Conservation (phyloP, 1,284 basidiomycete genomes). For the Cryptococcus hybrid region DNA sequence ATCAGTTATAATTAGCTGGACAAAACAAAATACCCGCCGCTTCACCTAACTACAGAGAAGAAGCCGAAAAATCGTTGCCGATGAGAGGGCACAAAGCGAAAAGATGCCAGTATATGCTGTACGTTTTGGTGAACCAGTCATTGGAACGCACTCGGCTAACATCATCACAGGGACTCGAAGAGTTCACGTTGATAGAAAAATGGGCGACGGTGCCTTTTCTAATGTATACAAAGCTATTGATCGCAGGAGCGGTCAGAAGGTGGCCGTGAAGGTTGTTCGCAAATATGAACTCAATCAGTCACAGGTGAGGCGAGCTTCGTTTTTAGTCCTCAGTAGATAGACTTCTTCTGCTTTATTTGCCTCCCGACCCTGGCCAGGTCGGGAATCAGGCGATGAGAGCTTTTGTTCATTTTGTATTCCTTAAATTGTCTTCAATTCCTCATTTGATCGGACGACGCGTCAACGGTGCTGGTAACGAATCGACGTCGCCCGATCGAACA, state of each 20-base stretch:
- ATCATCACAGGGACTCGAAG: slow-evolving; percentile 68
- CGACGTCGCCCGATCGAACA: neutral
- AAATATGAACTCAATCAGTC: slow-evolving; percentile 93
- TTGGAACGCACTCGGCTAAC: slow-evolving; percentile 7
- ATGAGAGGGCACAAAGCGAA: slow-evolving; percentile 69
- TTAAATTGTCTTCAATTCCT: slow-evolving; percentile 3
- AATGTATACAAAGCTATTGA: slow-evolving; percentile 96
- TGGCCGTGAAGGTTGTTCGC: slow-evolving; percentile 96
- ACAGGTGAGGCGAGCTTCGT: slow-evolving; percentile 72
- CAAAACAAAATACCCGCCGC: slow-evolving; percentile 20
- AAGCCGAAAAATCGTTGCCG: slow-evolving; percentile 72
- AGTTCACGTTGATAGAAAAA: slow-evolving; percentile 77
- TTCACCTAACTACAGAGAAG: slow-evolving; percentile 55
- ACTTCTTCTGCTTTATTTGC: slow-evolving; percentile 24
- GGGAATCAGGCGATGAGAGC: slow-evolving; percentile 32
- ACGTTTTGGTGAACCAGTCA: neutral
- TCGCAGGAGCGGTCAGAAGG: slow-evolving; percentile 70
- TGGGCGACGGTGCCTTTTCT: slow-evolving; percentile 98
- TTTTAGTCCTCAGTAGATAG: slow-evolving; percentile 14
- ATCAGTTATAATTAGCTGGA: too few species aligned
- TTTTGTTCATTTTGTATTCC: slow-evolving; percentile 25
- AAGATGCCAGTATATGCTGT: slow-evolving; percentile 75
- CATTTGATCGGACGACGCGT: neutral
- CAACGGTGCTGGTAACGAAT: neutral
- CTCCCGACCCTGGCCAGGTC: slow-evolving; percentile 40